These are phyloP conservation scores for Combretum micranthum DNA, from an alignment of 345 rosid species.

Conservation along the genomic window DNA sequence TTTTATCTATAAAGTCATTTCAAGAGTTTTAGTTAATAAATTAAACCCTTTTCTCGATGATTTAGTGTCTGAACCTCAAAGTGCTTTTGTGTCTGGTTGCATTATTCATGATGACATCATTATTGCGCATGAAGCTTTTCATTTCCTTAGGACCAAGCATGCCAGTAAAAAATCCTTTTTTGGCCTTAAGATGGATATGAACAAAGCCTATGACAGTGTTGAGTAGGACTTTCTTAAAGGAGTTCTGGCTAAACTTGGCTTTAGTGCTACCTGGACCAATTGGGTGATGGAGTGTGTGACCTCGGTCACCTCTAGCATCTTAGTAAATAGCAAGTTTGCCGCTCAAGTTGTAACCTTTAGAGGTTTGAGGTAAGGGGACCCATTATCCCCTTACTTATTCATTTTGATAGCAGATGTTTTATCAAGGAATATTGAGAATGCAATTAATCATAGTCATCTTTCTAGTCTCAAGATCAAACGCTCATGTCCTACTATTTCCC, in stretches of 20 bases:
- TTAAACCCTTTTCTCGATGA: neutral
- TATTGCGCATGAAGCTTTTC: neutral
- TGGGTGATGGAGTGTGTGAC: neutral
- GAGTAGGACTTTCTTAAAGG: neutral
- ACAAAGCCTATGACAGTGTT: neutral
- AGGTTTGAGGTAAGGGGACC: neutral
- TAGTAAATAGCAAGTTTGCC: neutral
- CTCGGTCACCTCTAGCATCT: neutral
- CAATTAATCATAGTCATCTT: too few species aligned
- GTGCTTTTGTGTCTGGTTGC: neutral
- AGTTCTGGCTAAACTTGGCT: neutral
- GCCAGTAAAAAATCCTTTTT: neutral
- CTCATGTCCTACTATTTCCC: too few species aligned
- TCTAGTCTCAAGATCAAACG: too few species aligned
- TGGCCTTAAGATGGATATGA: neutral
- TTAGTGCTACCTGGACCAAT: neutral
- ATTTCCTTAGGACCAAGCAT: neutral
- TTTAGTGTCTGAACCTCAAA: neutral
- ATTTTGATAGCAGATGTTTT: neutral
- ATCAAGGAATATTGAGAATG: neutral
- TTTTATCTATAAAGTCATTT: neutral
- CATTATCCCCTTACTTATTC: neutral
- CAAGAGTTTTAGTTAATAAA: neutral
- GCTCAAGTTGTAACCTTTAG: neutral
- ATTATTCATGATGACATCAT: neutral